Evolutionary conservation across 2,329 filamentous ascomycete genomes (phyloP).

Genomic region (Rutstroemia sp.): DNA sequence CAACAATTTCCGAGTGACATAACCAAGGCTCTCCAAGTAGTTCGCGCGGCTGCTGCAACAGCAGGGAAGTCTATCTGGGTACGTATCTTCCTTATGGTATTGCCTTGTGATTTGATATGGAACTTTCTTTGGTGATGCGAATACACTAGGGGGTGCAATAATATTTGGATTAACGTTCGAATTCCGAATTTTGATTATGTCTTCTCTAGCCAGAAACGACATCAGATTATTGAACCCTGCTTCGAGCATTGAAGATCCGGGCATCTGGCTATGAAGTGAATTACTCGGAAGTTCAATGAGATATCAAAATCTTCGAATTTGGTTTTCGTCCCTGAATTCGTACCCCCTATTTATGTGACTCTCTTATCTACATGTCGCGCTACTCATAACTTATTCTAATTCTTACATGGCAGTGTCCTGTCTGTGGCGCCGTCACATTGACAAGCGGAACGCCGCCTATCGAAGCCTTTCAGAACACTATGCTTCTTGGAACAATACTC

Average conservation of each 20-base stretch:
- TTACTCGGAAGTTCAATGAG: too few species aligned
- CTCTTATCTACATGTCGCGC: too few species aligned
- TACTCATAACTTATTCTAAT: not conserved
- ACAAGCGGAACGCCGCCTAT: conserved; percentile 36
- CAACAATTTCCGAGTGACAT: conserved; percentile 26
- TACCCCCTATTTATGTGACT: not conserved
- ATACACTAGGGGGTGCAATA: not conserved
- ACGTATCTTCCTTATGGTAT: not conserved
- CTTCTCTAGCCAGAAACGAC: too few species aligned
- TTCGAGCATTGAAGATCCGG: not conserved
- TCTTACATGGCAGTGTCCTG: conserved; percentile 31
- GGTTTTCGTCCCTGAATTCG: not conserved
- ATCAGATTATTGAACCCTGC: too few species aligned
- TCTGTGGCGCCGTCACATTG: conserved; percentile 38
- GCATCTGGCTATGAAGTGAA: not conserved
- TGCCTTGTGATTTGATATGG: not conserved
- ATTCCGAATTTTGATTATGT: too few species aligned
- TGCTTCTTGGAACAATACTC: conserved; percentile 51
- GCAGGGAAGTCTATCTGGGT: conserved; percentile 40
- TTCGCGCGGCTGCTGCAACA: conserved; percentile 22
- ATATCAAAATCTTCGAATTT: too few species aligned
- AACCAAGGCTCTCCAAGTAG: conserved; percentile 18
- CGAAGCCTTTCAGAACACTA: conserved; percentile 48
- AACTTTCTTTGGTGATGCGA: not conserved
- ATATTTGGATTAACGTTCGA: too few species aligned